These are phyloP conservation scores for Coprinopsis sp. DNA, from an alignment of 768 basidiomycete species.

Conservation along the genomic window DNA sequence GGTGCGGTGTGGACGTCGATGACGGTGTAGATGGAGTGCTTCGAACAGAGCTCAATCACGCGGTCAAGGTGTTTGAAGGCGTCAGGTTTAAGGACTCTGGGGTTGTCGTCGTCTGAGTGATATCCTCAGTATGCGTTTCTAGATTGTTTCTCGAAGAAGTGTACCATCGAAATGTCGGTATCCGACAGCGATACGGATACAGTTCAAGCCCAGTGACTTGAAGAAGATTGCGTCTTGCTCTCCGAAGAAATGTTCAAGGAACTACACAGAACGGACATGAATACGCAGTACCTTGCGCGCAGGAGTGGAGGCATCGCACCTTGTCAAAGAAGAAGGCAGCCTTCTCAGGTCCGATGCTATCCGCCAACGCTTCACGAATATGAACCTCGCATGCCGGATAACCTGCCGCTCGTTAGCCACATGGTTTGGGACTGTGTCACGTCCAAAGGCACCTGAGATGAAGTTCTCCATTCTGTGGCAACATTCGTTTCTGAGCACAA, in stretches of 20 bases:
- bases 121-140: too few species aligned
- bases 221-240: conserved; percentile 74
- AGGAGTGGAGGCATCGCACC: conserved; percentile 30
- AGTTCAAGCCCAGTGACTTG: conserved; percentile 75
- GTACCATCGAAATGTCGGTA: conserved; percentile 68
- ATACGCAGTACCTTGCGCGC: background rate
- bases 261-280: conserved; percentile 35
- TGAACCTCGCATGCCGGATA: conserved; percentile 82
- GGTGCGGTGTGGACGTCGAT: conserved; percentile 78
- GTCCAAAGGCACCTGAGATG: conserved; percentile 45
- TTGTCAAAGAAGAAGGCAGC: conserved; percentile 83
- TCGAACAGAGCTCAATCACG: conserved; percentile 70
- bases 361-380: conserved; percentile 65
- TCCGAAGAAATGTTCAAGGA: conserved; percentile 80
- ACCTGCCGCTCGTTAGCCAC: conserved; percentile 33
- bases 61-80: conserved; percentile 83
- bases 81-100: conserved; percentile 64
- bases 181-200: conserved; percentile 71
- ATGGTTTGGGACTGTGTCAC: background rate
- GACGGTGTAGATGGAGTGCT: conserved; percentile 71
- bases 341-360: conserved; percentile 61
- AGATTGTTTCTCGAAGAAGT: too few species aligned
- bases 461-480: conserved; percentile 67
- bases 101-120: conserved; percentile 72
- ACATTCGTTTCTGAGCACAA: conserved; percentile 1